Evolutionary conservation across 106 monocot species (phyloP), one percentile per base, ranked within the genome.

Genomic region (Apostasia shenzhenica): DNA sequence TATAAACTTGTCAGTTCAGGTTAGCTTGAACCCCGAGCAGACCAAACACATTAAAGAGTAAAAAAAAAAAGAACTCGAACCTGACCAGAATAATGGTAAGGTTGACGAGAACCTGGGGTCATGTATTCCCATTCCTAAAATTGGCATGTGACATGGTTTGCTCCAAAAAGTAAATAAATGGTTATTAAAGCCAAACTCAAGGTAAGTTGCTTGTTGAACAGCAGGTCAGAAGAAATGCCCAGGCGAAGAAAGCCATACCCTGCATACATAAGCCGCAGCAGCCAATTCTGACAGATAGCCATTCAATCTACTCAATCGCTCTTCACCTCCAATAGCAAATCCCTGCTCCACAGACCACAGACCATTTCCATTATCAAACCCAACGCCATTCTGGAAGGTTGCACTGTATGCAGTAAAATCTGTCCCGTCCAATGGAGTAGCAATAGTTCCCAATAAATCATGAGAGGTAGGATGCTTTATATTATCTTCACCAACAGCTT

Each of bases 201-300:
- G 26, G 26, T 26, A 26, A 26, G 26, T 26, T 26, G 26, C 26
- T 26, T 26, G 26, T 26, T 26, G 26, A 26, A 26, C 26, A 26
- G 26, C 26, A 26, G 26, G 26, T 26, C 26, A 26, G 26, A 26
- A 26, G 1, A 3, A 65, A 6, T 43, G 37, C 43, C 65, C 14
- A 65, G 48, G 3, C 2, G 7, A 47, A 48, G 13, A 48, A 14
- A 26, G 8, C 41, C 84, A 85, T 85, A 95, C 94, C 72, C 77
- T 76, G 83, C 94, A 95, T 0, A 95, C 94, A 81, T 78, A 91
- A 66, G 79, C 94, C 45, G 85, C 91, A 60, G 91, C 94, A 76
- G 94, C 86, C 55, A 95, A 71, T 71, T 95, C 94, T 56, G 94
- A 88, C 57, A 95, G 85, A 68, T 88, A 95, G 4, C 88, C 88